Percentiles rank a stretch among this genome's conserved stretches.
Evolutionary conservation across 73 alveolate species (phyloP).

Genomic region (Tetrahymena thermophila): DNA sequence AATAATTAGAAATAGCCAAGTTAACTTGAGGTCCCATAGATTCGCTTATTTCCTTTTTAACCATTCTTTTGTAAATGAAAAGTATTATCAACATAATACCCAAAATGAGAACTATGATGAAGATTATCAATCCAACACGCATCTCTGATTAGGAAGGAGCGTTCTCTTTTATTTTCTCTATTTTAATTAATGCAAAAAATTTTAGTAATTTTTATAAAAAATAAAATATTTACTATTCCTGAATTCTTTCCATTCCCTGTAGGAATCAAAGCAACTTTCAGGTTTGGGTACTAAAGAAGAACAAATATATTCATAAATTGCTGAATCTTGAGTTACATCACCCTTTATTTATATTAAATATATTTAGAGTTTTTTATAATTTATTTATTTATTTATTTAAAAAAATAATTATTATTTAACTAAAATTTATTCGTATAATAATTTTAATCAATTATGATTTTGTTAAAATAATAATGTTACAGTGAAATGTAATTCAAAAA

Average conservation of each 20-base stretch:
- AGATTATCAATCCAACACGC: neutral
- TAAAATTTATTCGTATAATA: too few relatives aligned
- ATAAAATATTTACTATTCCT: neutral
- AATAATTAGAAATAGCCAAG: neutral
- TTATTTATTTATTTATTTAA: too few relatives aligned
- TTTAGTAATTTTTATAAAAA: neutral
- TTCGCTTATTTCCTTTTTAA: neutral
- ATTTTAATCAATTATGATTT: too few relatives aligned
- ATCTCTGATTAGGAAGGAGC: neutral
- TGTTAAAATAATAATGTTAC: too few relatives aligned
- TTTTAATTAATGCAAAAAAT: too few relatives aligned
- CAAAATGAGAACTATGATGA: neutral
- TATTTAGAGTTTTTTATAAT: too few relatives aligned
- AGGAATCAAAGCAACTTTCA: neutral
- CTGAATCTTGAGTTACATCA: neutral
- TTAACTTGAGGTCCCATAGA: neutral
- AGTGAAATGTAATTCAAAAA: neutral
- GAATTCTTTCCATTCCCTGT: neutral
- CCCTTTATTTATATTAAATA: neutral
- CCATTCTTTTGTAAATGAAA: neutral
- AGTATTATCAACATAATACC: neutral
- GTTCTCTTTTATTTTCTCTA: neutral
- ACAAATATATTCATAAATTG: neutral
- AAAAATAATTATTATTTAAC: too few relatives aligned
- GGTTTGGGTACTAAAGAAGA: neutral